Base-by-base conservation (phyloP, 129 eudicot species). In the Saposhnikovia divaricata region DNA sequence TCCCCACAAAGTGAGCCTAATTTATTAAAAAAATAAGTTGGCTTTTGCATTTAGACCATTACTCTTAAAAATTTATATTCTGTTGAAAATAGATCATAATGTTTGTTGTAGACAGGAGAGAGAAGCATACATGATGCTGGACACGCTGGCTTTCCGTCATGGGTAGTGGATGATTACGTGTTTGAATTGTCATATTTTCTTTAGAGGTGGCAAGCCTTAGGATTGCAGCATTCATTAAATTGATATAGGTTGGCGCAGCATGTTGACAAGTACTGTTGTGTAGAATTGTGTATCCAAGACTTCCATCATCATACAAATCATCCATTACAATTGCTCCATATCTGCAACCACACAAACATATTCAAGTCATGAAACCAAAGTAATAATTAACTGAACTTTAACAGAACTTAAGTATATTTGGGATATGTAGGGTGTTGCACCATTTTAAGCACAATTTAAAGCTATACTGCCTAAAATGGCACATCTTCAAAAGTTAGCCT, bases 191-290 rank as follows among this genome's bases (percentile, higher is more conserved):
- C 97, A 92, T 95, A 81, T 95, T 95, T 34, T 79, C 83, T 77
- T 89, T 74, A 37, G 57, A 88, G 45, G 96, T 87, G 53, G 97
- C 96, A 72, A 89, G 87, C 85, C 99, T 87, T 76, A 95, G 93
- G 83, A 95, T 88, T 78, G 99, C 99, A 55, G 96, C 86, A 75
- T 90, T 92, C 87, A 95, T 89, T 85, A 92, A 80, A 81, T 92
- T 95, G 38, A 95, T 92, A 84, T 77, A 95, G 42, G 99, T 95
- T 8, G 99, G 99, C 77, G 91, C 99, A 81, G 94, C 91, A 88
- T 95, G 99, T 91, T 95, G 99, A 84, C 96, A 95, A 39, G 97
- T 79, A 82, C 97, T 95, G 83, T 95, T 95, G 89, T 92, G 96
- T 57, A 95, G 93, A 83, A 95, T 81, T 27, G 99, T 89, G 87